Conservation (phyloP, 1,284 basidiomycete genomes). For the Testicularia cyperi region DNA sequence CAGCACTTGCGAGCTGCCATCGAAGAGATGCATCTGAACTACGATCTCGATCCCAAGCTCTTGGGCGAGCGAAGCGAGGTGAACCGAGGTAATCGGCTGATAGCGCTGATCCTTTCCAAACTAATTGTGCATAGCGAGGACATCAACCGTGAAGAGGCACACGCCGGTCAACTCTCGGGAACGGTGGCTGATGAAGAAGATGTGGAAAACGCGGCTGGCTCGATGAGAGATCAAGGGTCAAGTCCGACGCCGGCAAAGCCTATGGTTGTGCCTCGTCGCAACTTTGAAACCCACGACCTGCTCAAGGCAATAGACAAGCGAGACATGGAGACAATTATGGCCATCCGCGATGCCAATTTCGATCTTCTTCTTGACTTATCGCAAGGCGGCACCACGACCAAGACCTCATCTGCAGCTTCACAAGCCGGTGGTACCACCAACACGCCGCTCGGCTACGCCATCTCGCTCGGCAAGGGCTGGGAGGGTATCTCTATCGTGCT, state of each 20-base stretch:
- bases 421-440: conserved; percentile 30
- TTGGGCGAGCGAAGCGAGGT: conserved; percentile 36
- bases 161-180: conserved; percentile 24
- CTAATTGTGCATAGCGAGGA: conserved; percentile 2
- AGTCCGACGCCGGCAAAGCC: no score
- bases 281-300: conserved; percentile 53
- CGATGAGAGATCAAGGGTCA: not conserved
- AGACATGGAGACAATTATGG: conserved; percentile 52
- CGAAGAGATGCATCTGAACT: conserved; percentile 50
- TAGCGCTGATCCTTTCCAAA: conserved; percentile 34
- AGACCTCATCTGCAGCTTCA: conserved; percentile 18
- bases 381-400: conserved; percentile 13
- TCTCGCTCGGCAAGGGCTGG: conserved; percentile 47
- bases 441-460: conserved; percentile 49
- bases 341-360: conserved; percentile 53
- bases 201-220: not conserved
- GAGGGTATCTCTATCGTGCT: conserved; percentile 48
- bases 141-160: conserved; percentile 1
- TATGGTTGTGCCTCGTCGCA: no score
- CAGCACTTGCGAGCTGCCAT: conserved; percentile 29
- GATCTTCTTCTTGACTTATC: conserved; percentile 52
- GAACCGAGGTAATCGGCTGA: conserved; percentile 33
- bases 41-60: conserved; percentile 41
- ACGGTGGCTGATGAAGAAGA: conserved; percentile 2
- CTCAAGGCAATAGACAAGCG: conserved; percentile 55